These are phyloP conservation scores for Vitis hybrid DNA, from an alignment of 177 flowering plant genomes.

Conservation along the genomic window DNA sequence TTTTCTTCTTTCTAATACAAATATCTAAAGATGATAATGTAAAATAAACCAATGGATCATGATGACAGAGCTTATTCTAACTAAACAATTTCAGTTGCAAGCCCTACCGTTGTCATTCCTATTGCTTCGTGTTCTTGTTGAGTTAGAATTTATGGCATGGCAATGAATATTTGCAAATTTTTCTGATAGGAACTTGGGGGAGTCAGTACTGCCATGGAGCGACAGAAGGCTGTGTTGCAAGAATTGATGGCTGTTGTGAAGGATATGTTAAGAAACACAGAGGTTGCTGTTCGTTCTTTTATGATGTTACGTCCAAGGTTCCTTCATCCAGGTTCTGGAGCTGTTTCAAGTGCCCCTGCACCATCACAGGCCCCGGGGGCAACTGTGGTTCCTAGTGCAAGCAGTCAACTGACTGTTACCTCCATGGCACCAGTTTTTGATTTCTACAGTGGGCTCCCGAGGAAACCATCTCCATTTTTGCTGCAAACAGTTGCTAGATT, in stretches of 20 bases:
- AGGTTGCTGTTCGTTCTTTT: slow-evolving; percentile 88
- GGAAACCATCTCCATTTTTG: slow-evolving; percentile 84
- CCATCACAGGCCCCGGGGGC: slow-evolving; percentile 62
- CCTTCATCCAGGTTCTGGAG: slow-evolving; percentile 47
- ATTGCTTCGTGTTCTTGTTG: background rate
- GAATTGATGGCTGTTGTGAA: slow-evolving; percentile 75
- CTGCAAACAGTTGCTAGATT: slow-evolving; percentile 79
- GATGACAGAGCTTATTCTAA: too few relatives aligned
- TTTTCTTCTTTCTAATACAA: too few relatives aligned
- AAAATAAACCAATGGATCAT: too few relatives aligned
- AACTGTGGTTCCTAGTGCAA: slow-evolving; percentile 35
- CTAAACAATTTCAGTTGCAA: too few relatives aligned
- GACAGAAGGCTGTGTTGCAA: slow-evolving; percentile 72
- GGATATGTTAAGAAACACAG: slow-evolving; percentile 80
- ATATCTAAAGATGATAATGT: too few relatives aligned
- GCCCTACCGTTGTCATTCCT: background rate
- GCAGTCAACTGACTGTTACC: slow-evolving; percentile 42
- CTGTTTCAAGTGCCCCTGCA: slow-evolving; percentile 41
- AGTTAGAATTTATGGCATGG: background rate
- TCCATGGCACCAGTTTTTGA: slow-evolving; percentile 68
- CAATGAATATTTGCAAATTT: background rate
- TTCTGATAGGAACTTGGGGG: slow-evolving; percentile 88
- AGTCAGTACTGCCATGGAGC: slow-evolving; percentile 70
- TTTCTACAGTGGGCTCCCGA: slow-evolving; percentile 88
- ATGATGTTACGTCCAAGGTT: slow-evolving; percentile 89